A percentile compares a stretch with the other conserved stretches of the same genome.
Conservation (phyloP, 2,329 filamentous ascomycete genomes). For the Colletotrichum sp. region DNA sequence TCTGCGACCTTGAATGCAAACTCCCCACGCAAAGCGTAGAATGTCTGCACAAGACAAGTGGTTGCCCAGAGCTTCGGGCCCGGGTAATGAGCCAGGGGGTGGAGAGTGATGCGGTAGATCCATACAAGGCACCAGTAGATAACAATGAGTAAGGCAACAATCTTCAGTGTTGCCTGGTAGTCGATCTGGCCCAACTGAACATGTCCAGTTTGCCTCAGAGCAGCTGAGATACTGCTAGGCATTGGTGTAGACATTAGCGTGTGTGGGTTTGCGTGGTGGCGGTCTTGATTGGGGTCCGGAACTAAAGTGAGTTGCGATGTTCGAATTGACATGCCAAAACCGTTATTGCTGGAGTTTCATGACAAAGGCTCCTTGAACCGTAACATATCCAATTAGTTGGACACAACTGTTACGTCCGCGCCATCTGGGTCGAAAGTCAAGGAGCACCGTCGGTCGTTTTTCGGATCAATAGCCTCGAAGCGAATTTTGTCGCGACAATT, state of each 20-base stretch:
- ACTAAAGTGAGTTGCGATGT: neutral
- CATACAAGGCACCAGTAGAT: neutral
- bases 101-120: constrained; percentile 11
- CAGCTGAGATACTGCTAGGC: neutral
- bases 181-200: neutral
- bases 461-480: neutral
- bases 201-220: neutral
- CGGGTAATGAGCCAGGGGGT: constrained; percentile 31
- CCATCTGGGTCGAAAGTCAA: neutral
- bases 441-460: neutral
- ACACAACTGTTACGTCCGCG: neutral
- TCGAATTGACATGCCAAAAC: neutral
- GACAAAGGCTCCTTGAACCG: no score
- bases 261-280: neutral
- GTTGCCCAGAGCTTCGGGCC: constrained; percentile 36
- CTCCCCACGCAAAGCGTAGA: neutral
- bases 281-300: neutral
- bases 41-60: constrained; percentile 17
- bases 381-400: neutral
- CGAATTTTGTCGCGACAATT: neutral
- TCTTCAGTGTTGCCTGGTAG: neutral
- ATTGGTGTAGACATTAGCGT: neutral
- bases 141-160: neutral
- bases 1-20: neutral
- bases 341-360: no score